Base-by-base conservation (phyloP, 1,139 yeast species). In the Sugiyamaella novakii region DNA sequence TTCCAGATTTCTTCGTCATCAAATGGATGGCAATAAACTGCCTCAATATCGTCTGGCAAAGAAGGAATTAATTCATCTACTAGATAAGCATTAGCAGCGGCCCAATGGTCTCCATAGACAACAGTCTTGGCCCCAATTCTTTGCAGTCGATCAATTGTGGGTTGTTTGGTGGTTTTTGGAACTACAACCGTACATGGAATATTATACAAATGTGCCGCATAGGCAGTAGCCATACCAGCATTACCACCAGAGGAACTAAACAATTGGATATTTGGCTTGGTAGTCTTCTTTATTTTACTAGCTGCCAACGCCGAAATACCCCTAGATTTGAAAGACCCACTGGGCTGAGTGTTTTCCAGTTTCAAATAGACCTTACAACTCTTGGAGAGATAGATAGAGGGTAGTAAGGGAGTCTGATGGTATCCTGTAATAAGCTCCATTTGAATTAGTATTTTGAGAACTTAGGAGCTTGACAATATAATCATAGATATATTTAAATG, bases 171-270 rank as follows among this genome's bases (percentile, higher is more conserved):
- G 4, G 72, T 65, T 0, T 56, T 66, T 0, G 91, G 91, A 5
- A 84, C 77, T 1, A 82, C 87, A 5, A 84, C 88, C 0, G 86
- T 80, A 56, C 89, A 82, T 8, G 74, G 72, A 6, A 76, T 63
- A 1, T 71, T 69, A 52, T 74, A 72, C 47, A 63, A 66, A 30
- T 62, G 64, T 3, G 84, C 78, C 36, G 85, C 80, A 46, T 76
- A 76, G 0, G 88, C 87, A 1, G 87, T 87, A 0, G 91, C 91
- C 43, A 82, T 69, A 0, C 92, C 92, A 0, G 92, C 92, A 62
- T 84, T 84, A 0, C 92, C 92, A 10, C 91, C 92, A 12, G 87
- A 81, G 27, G 86, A 80, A 5, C 84, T 75, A 62, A 75, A 79
- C 3, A 83, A 80, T 17, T 75, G 75, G n/a, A 78, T 72, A 30